phyloP scores from a whole-genome alignment of 2,329 filamentous ascomycete species.

The Fusarium sp. region DNA sequence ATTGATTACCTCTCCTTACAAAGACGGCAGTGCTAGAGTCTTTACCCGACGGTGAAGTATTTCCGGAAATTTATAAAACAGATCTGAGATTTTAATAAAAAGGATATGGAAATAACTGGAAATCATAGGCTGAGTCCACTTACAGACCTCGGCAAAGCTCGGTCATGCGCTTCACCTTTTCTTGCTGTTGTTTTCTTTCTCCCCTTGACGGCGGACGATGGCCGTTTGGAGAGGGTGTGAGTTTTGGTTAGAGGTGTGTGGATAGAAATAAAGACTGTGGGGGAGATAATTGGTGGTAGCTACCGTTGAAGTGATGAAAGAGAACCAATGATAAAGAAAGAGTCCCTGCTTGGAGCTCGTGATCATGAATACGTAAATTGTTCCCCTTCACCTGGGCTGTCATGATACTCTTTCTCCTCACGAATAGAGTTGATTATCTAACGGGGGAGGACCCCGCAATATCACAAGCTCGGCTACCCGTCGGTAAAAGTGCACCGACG shows the following conservation, averaged over 20 bases:
- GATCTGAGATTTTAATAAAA: neutral
- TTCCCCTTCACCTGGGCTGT: neutral
- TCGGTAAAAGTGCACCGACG: slow-evolving; percentile 57
- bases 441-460: slow-evolving; percentile 59
- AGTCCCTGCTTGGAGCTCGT: neutral
- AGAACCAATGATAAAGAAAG: neutral
- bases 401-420: neutral
- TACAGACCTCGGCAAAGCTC: slow-evolving; percentile 38
- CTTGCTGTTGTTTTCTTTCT: neutral
- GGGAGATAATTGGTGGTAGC: slow-evolving; percentile 20
- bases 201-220: slow-evolving; percentile 14
- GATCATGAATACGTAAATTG: neutral
- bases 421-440: slow-evolving; percentile 21
- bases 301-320: neutral
- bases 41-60: slow-evolving; percentile 27
- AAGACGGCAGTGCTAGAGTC: neutral
- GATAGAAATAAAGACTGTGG: slow-evolving; percentile 1
- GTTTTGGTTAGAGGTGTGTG: neutral
- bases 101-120: neutral
- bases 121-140: slow-evolving; percentile 8
- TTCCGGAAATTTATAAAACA: slow-evolving; percentile 12
- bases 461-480: slow-evolving; percentile 68
- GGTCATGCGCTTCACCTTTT: slow-evolving; percentile 31
- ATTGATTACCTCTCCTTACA: neutral
- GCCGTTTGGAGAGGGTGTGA: slow-evolving; percentile 33